Base-by-base conservation (phyloP, 1,139 yeast genomes). In the Nadsonia commutata region DNA sequence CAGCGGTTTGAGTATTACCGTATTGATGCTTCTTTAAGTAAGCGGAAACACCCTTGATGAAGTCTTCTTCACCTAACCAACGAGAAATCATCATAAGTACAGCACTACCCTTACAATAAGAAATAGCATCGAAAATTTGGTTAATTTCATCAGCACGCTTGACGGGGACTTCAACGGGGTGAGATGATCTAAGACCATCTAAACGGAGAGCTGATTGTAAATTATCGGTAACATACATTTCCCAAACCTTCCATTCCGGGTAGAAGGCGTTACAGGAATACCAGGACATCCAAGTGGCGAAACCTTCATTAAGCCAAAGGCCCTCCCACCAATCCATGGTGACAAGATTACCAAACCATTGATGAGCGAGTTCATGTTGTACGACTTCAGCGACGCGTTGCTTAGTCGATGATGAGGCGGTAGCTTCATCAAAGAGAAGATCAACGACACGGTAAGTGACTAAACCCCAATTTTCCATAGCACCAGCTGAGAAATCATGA, bases 241-340 rank as follows among this genome's bases (percentile, higher is more conserved):
- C 81, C 76, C 86, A 84, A 36, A 81, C 83, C 57, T 80, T 78
- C 94, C 94, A 84, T 56, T 80, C 86, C 18, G 94, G 94, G 64
- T 71, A 78, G 57, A 83, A 71, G 53, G 74, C 68, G 60, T 83
- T 81, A 53, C 82, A 75, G 3, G 93, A 82, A 54, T 75, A 72
- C 78, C 82, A 81, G 2, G 90, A 82, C 70, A 82, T 82, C 88
- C 86, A 82, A 40, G 95, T 84, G 40, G 95, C 95, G 57, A 83
- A 84, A 21, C 94, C 94, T 64, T 84, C 95, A 61, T 84, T 84
- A 52, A 84, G 72, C 94, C 94, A 84, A 51, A 84, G 72, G 48
- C 83, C 94, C 61, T 84, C 93, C 95, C 95, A 84, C 85, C 90
- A 84, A 55, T 82, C 83, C 95, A 84, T 84, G 49, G 95, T 84